A percentile compares a stretch with the other conserved stretches of the same genome.
These are phyloP conservation scores for Pistacia vera DNA, from an alignment of 345 rosid species.

Conservation along the genomic window DNA sequence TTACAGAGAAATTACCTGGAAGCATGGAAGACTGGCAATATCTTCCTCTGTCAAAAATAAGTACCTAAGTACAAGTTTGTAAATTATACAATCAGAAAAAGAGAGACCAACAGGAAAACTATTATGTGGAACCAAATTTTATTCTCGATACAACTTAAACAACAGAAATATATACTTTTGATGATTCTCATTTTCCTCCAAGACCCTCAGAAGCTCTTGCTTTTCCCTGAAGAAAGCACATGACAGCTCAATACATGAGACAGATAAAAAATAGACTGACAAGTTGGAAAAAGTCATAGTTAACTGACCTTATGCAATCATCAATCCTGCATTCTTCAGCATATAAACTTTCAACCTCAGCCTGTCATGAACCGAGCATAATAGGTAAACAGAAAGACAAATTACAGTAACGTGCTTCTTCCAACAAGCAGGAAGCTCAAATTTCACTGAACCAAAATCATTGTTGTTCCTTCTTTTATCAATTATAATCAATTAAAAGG, in stretches of 20 bases:
- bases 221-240: conserved; percentile 50
- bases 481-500: neutral
- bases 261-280: conserved; percentile 9
- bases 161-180: conserved; percentile 38
- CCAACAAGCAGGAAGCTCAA: neutral
- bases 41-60: conserved; percentile 66
- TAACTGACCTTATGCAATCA: conserved; percentile 61
- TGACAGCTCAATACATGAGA: conserved; percentile 19
- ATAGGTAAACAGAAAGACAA: conserved; percentile 5
- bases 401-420: neutral
- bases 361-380: conserved; percentile 34
- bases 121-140: neutral
- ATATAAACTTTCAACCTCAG: conserved; percentile 52
- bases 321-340: conserved; percentile 58
- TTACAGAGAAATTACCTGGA: conserved; percentile 51
- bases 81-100: conserved; percentile 6
- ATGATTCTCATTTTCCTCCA: conserved; percentile 51
- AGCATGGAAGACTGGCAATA: conserved; percentile 52
- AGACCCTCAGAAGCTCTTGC: conserved; percentile 49
- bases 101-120: neutral
- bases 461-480: neutral
- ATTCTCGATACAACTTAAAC: neutral
- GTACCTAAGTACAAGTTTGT: conserved; percentile 40
- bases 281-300: conserved; percentile 10
- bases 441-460: neutral